A percentile compares a stretch with the other conserved stretches of the same genome.
These are phyloP conservation scores for Rubia tinctorum DNA, from an alignment of 305 asterid genomes.

Conservation along the genomic window DNA sequence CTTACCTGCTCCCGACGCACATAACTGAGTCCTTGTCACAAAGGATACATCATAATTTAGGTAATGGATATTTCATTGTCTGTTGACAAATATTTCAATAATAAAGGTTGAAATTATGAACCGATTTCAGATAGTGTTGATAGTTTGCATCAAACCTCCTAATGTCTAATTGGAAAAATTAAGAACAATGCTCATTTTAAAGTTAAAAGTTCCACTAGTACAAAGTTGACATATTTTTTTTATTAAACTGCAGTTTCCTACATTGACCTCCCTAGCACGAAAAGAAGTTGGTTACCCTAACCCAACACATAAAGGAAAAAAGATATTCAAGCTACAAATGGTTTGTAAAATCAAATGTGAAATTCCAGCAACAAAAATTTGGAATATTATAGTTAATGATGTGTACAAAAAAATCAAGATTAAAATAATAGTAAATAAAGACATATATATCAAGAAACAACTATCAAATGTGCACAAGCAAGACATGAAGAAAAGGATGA, in stretches of 20 bases:
- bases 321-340: background rate
- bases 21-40: too few relatives aligned
- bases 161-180: background rate
- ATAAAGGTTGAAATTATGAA: background rate
- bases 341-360: background rate
- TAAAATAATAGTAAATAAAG: background rate
- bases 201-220: background rate
- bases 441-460: background rate
- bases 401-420: slow-evolving; percentile 2
- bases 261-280: background rate
- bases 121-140: background rate
- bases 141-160: too few relatives aligned
- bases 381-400: background rate
- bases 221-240: too few relatives aligned
- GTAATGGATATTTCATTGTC: background rate
- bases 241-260: background rate
- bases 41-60: too few relatives aligned
- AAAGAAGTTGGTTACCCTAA: too few relatives aligned
- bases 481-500: slow-evolving; percentile 12
- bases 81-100: background rate
- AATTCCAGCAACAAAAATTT: background rate
- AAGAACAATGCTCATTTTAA: background rate
- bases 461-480: slow-evolving; percentile 3
- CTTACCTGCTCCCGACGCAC: too few relatives aligned
- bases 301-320: background rate